These are phyloP conservation scores for Trichoderma erinaceum DNA, from an alignment of 495 filamentous ascomycete species.

Conservation along the genomic window DNA sequence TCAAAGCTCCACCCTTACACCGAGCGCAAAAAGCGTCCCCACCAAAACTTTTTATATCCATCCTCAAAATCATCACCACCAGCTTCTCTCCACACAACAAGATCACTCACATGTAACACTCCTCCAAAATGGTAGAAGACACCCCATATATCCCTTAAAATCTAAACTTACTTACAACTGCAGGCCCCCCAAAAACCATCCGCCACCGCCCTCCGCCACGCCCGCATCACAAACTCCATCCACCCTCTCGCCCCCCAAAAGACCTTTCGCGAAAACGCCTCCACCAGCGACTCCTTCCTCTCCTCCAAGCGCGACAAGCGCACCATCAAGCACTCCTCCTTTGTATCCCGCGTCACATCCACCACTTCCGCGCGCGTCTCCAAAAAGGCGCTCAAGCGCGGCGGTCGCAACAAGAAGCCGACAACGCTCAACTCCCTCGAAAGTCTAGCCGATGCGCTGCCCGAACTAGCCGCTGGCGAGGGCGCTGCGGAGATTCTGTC, in stretches of 20 bases:
- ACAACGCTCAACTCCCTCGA: conserved; percentile 64
- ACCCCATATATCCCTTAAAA: not conserved
- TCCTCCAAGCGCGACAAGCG: conserved; percentile 73
- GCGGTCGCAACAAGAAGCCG: conserved; percentile 62
- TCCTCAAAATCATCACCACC: not conserved
- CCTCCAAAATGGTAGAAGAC: conserved; percentile 7
- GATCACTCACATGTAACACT: not conserved
- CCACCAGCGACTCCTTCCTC: conserved; percentile 42
- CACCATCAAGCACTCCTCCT: conserved; percentile 64
- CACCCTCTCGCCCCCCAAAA: conserved; percentile 34
- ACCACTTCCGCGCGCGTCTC: conserved; percentile 25
- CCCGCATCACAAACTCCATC: conserved; percentile 28
- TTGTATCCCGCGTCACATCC: conserved; percentile 71
- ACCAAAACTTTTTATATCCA: conserved; percentile 4
- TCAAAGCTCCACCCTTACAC: not conserved
- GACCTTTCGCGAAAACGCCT: conserved; percentile 36
- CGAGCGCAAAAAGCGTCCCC: not conserved
- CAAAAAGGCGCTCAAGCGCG: conserved; percentile 37
- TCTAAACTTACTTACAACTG: conserved; percentile 10
- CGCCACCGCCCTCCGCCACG: conserved; percentile 27
- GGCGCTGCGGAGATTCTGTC: conserved; percentile 30
- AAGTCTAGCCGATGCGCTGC: conserved; percentile 70
- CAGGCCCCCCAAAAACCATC: conserved; percentile 23
- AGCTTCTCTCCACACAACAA: not conserved
- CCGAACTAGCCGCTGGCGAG: conserved; percentile 43